Conservation (phyloP, 495 filamentous ascomycete species). For the Xanthoparmelia taractica region DNA sequence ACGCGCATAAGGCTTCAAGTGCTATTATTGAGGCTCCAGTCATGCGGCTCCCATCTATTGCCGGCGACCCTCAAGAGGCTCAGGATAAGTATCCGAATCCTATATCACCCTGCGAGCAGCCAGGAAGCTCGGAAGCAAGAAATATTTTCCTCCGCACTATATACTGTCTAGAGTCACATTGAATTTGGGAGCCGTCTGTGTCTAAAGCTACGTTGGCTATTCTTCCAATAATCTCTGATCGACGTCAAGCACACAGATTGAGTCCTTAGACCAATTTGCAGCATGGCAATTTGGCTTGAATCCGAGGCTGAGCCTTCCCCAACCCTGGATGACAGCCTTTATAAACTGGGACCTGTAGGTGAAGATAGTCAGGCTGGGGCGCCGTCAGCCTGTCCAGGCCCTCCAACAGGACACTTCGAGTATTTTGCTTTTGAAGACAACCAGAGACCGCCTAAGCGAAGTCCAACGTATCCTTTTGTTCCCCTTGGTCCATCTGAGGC, state of each 20-base stretch:
- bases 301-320: not conserved
- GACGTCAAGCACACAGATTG: not conserved
- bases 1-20: not conserved
- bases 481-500: not conserved
- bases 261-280: not conserved
- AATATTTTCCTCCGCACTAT: not conserved
- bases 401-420: not conserved
- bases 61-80: not conserved
- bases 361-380: not conserved
- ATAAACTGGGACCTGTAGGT: not conserved
- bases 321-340: not conserved
- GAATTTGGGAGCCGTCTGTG: not conserved
- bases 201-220: not conserved
- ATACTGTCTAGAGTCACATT: not conserved
- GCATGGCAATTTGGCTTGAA: not conserved
- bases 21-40: not conserved
- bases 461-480: not conserved
- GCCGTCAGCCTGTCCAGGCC: not conserved
- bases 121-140: not conserved
- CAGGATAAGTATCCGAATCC: not conserved
- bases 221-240: not conserved
- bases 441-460: not conserved
- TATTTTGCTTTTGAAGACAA: not conserved
- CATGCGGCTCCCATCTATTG: not conserved
- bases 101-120: not conserved